Conservation (phyloP, 805 yeast genomes). For the Danielozyma ontarioensis region DNA sequence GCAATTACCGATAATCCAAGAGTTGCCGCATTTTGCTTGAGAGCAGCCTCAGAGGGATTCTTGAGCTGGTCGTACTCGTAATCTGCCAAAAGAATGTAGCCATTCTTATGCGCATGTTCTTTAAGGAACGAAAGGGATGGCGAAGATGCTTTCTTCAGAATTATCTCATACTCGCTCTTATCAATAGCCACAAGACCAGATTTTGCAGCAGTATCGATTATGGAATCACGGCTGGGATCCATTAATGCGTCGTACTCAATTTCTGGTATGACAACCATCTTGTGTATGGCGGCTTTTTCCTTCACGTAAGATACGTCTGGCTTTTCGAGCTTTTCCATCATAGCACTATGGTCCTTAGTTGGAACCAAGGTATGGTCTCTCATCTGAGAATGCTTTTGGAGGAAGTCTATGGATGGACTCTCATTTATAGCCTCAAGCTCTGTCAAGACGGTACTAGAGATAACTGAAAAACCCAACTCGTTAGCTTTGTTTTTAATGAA, state of each 20-base stretch:
- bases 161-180: constrained; percentile 5
- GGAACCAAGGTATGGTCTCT: constrained; percentile 2
- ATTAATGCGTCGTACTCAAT: constrained; percentile 7
- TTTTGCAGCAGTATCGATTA: constrained; percentile 5
- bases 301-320: constrained; percentile 8
- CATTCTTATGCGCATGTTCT: constrained; percentile 2
- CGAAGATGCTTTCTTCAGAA: background rate
- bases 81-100: constrained; percentile 3
- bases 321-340: constrained; percentile 3
- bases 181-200: constrained; percentile 10
- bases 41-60: background rate
- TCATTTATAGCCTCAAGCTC: constrained; percentile 7
- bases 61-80: constrained; percentile 2
- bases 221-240: constrained; percentile 4
- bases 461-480: constrained; percentile 3
- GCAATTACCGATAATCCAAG: constrained; percentile 5
- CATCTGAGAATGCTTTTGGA: constrained; percentile 6
- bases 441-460: constrained; percentile 2
- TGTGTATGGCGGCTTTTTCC: constrained; percentile 9
- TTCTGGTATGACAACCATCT: constrained; percentile 6
- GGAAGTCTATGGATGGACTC: constrained; percentile 14
- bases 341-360: constrained; percentile 3
- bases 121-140: background rate
- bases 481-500: constrained; percentile 5
- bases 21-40: constrained; percentile 3